Evolutionary conservation across 805 yeast species (phyloP), one percentile per base, ranked within the genome.

Genomic region (Starmera pachycereana): DNA sequence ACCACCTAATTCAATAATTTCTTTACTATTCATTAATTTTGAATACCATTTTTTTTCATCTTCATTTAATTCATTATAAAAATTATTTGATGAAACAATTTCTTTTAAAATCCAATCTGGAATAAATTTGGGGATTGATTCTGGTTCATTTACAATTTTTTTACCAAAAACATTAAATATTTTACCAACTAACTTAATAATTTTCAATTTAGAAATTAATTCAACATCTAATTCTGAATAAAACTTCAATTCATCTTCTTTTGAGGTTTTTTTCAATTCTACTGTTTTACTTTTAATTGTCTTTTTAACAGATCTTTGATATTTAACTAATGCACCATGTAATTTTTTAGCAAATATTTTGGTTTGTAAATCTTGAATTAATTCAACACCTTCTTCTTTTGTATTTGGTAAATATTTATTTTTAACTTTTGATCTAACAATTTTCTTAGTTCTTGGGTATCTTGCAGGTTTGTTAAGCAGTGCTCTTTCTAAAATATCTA

Each of bases 401-500:
- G 63, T 44, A 27, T 60, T 39, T 10, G 75, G 74, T 10, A 69
- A 51, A 40, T 63, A 61, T 37, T 69, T 46, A 37, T 68, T 53
- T 44, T 69, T 68, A 28, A 59, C 57, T 38, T 62, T 66, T 41
- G 62, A 61, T 47, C 69, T 69, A 2, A 81, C 36, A 3, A 49
- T 29, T 4, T 43, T 32, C 33, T 37, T 69, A 3, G 82, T 76
- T 37, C 66, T 65, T 1, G 67, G 61, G 51, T 63, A 75, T 42
- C 83, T 60, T 1, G 79, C 72, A 14, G 58, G 50, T 22, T 61
- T 48, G 6, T 61, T 52, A 28, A 65, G 52, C 57, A 63, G 74
- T 49, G 71, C 69, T 32, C 66, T 63, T 48, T 78, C 82, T 31
- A 78, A 57, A 22, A 76, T 54, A 50, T 78, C 85, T 35, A 78